Evolutionary conservation across 2,329 filamentous ascomycete genomes (phyloP), one percentile per base, ranked within the genome.

Genomic region (Akanthomyces dipterigenus): DNA sequence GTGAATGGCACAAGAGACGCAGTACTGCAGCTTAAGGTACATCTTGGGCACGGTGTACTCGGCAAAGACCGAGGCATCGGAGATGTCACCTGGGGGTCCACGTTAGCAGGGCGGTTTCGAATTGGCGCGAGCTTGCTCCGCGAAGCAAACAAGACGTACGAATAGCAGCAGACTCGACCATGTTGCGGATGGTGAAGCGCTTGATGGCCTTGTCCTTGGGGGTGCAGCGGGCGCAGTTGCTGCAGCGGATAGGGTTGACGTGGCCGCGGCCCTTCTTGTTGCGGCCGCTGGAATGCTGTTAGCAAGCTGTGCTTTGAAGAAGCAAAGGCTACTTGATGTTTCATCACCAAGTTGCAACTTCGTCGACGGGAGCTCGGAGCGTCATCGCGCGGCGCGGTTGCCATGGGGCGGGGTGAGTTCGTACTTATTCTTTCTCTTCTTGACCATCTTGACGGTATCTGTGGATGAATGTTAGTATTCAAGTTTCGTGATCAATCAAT

Each of bases 21-120:
- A 99, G 91, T 99, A 99, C 86, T 99, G 95, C 80, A 99, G 89
- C 90, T 99, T 99, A 83, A 99, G 86, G 91, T 99, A 99, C 96
- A 99, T 99, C 91, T 99, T 99, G 83, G 95, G 95, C 76, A 99
- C 93, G 73, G 92, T 93, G 87, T 99, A 99, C 85, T 99, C 95
- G 76, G 90, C 81, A 84, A 98, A 99, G 82, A 99, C 95, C 76
- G 95, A 98, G 76, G 96, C 95, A 80, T 99, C 95, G 71, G 93
- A 97, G 84, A 99, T 99, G 91, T 99, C 95, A 92, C 95, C 95
- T 98, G 76, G 62, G 11, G 62, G 50, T 60, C 28, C 43, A 43
- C 57, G 65, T 67, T 58, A 65, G 64, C 55, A 24, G 22, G 24
- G 7, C 16, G 28, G n/a, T 4, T 28, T 38, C 6, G n/a, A 20